A percentile compares a stretch with the other conserved stretches of the same genome.
Conservation (phyloP, 305 asterid genomes). For the Rubia balearica region DNA sequence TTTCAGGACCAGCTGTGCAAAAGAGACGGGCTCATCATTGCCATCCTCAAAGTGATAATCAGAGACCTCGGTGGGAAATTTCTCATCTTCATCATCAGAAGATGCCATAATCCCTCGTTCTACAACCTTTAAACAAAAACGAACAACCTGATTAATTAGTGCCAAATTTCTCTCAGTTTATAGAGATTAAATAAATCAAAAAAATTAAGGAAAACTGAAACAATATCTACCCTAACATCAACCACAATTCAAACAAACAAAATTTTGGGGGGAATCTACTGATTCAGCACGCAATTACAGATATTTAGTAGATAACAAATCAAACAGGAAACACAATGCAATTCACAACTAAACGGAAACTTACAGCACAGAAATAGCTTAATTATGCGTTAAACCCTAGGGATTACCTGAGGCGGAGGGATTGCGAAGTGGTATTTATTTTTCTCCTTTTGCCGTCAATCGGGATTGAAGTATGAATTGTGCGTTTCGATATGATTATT, state of each 20-base stretch:
- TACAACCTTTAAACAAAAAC: not conserved
- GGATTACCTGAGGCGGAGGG: not conserved
- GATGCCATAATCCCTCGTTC: constrained; percentile 36
- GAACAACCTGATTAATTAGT: not conserved
- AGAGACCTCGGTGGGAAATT: constrained; percentile 30
- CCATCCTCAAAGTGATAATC: constrained; percentile 41
- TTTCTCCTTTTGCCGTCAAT: not conserved
- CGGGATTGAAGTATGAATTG: not conserved
- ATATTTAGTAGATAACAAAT: not conserved
- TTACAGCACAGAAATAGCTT: not conserved
- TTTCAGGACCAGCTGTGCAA: constrained; percentile 47
- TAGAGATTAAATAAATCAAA: not conserved
- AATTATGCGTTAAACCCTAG: not conserved
- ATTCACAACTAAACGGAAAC: not conserved
- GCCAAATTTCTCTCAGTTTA: not conserved
- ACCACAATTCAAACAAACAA: not conserved
- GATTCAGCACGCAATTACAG: not conserved
- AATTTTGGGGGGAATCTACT: too few relatives aligned
- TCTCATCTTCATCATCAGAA: constrained; percentile 72
- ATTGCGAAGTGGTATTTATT: too few relatives aligned
- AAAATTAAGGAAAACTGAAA: not conserved
- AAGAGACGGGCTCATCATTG: constrained; percentile 44
- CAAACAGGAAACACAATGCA: not conserved
- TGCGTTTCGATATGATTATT: not conserved
- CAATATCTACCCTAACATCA: not conserved